Percentiles rank a stretch among this genome's conserved stretches.
These are phyloP conservation scores for Vitis hybrid DNA, from an alignment of 177 flowering plant genomes.

Conservation along the genomic window DNA sequence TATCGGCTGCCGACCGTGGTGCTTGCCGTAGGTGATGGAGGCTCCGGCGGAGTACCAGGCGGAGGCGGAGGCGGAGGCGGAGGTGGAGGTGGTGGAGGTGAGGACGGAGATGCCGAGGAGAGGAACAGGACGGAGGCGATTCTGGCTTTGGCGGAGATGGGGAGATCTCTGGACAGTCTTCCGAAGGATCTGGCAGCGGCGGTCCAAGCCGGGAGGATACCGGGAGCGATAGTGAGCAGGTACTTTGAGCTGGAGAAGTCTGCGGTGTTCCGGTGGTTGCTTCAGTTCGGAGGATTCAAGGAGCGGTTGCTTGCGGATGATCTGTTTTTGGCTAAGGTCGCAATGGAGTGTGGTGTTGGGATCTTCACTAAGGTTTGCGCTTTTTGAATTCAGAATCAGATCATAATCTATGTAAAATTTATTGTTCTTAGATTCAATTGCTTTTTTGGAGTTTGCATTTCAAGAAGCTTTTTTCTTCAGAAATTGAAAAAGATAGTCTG, in stretches of 20 bases:
- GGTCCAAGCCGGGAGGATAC: slow-evolving; percentile 67
- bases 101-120: slow-evolving; percentile 34
- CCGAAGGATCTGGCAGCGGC: slow-evolving; percentile 78
- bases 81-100: slow-evolving; percentile 25
- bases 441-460: no score
- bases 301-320: slow-evolving; percentile 92
- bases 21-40: slow-evolving; percentile 15
- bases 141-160: slow-evolving; percentile 46
- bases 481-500: no score
- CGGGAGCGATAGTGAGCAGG: slow-evolving; percentile 56
- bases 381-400: no score
- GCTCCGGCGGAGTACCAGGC: slow-evolving; percentile 17
- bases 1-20: slow-evolving; percentile 13
- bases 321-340: slow-evolving; percentile 83
- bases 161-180: slow-evolving; percentile 59
- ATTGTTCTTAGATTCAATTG: no score
- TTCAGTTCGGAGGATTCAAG: slow-evolving; percentile 81
- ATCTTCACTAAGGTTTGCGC: slow-evolving; percentile 81
- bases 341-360: slow-evolving; percentile 89
- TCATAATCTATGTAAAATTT: no score
- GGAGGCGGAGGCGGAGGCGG: slow-evolving; percentile 30
- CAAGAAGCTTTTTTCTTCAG: no score
- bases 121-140: slow-evolving; percentile 44
- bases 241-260: slow-evolving; percentile 81
- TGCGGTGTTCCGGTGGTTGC: slow-evolving; percentile 66